A percentile compares a stretch with the other conserved stretches of the same genome.
Conservation (phyloP, 345 rosid genomes). For the Iberis pinnata region DNA sequence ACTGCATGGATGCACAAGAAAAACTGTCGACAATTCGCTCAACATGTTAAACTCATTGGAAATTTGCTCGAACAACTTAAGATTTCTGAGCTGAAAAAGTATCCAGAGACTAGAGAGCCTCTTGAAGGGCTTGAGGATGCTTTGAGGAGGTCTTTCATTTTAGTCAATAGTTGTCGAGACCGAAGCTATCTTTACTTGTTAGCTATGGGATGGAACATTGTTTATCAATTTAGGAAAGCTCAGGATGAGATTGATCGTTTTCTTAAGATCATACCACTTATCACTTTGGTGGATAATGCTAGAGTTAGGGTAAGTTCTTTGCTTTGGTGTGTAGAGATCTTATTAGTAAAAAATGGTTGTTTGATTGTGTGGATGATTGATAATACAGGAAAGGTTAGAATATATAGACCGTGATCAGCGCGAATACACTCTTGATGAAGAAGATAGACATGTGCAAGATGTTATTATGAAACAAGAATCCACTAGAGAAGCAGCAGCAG, state of each 20-base stretch:
- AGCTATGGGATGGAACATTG: constrained; percentile 99
- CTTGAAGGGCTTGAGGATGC: constrained; percentile 95
- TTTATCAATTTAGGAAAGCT: constrained; percentile 88
- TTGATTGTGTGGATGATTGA: not conserved
- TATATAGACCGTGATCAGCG: constrained; percentile 82
- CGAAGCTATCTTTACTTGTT: constrained; percentile 85
- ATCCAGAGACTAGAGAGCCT: constrained; percentile 95
- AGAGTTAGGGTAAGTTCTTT: constrained; percentile 65
- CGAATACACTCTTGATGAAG: constrained; percentile 88
- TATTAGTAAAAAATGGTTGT: not conserved
- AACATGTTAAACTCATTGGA: constrained; percentile 83
- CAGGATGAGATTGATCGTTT: constrained; percentile 93
- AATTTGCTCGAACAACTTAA: constrained; percentile 77
- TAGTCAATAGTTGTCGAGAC: constrained; percentile 88
- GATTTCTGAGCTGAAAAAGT: constrained; percentile 89
- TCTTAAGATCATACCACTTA: constrained; percentile 85
- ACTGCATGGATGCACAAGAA: constrained; percentile 96
- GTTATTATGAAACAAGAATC: constrained; percentile 71
- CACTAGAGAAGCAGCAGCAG: constrained; percentile 48
- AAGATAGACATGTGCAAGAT: constrained; percentile 80
- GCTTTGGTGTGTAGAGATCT: not conserved
- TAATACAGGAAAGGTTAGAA: constrained; percentile 71
- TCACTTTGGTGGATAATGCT: constrained; percentile 90
- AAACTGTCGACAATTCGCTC: constrained; percentile 92
- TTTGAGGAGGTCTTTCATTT: constrained; percentile 65